These are phyloP conservation scores for Syzygium grande DNA, from an alignment of 345 rosid genomes.

Conservation along the genomic window DNA sequence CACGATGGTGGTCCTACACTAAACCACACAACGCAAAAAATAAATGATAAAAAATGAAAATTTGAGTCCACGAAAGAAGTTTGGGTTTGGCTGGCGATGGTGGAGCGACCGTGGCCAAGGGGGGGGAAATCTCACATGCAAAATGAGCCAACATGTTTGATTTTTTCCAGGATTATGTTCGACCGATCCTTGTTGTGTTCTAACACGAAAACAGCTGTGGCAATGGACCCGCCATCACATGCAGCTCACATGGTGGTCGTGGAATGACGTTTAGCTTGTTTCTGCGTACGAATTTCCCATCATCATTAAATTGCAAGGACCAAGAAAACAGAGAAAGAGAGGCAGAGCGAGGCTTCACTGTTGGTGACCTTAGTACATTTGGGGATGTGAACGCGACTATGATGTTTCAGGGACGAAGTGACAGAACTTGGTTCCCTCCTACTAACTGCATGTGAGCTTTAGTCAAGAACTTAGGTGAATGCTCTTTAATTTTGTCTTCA, in stretches of 20 bases:
- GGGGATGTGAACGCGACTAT: background rate
- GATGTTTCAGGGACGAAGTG: background rate
- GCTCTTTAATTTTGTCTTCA: background rate
- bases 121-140: background rate
- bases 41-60: background rate
- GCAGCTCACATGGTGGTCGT: background rate
- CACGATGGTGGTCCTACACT: background rate
- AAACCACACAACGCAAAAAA: background rate
- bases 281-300: background rate
- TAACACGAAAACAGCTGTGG: background rate
- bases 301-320: background rate
- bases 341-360: background rate
- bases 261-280: background rate
- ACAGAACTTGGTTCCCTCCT: background rate
- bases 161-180: background rate
- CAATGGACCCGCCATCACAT: background rate
- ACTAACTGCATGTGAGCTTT: background rate
- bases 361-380: background rate
- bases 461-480: background rate
- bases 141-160: background rate
- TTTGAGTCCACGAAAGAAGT: background rate
- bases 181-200: background rate
- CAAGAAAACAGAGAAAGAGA: background rate
- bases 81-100: background rate
- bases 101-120: background rate